These are phyloP conservation scores for Vitis rupestris DNA, from an alignment of 164 flowering plant species.

Conservation along the genomic window DNA sequence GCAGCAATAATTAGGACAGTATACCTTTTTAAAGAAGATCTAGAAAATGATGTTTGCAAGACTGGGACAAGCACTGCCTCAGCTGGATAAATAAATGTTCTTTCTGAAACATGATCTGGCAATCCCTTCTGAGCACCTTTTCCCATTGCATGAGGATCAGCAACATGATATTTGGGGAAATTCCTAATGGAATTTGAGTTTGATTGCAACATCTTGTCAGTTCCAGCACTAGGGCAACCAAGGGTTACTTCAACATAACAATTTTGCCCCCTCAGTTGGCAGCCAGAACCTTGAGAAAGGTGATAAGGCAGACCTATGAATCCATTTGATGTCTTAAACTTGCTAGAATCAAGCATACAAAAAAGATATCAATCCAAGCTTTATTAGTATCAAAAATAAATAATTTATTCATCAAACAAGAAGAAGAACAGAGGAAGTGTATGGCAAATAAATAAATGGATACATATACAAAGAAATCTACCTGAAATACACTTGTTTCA, in stretches of 20 bases:
- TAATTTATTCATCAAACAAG: background rate
- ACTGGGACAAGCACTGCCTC: slow-evolving; percentile 92
- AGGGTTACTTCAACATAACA: slow-evolving; percentile 83
- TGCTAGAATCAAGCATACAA: slow-evolving; percentile 34
- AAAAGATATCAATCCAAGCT: background rate
- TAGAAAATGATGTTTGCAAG: slow-evolving; percentile 65
- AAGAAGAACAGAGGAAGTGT: background rate
- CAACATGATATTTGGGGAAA: slow-evolving; percentile 32
- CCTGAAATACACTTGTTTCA: slow-evolving; percentile 85
- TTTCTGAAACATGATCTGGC: slow-evolving; percentile 45
- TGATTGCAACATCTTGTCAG: slow-evolving; percentile 27
- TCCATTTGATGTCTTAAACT: slow-evolving; percentile 53
- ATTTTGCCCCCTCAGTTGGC: slow-evolving; percentile 68
- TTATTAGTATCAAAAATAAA: background rate
- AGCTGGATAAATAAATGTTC: slow-evolving; percentile 77
- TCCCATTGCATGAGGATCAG: slow-evolving; percentile 37
- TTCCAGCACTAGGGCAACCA: slow-evolving; percentile 46
- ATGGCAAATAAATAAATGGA: background rate
- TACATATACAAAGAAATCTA: slow-evolving; percentile 13
- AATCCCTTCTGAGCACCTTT: slow-evolving; percentile 45
- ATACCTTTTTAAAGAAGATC: slow-evolving; percentile 82
- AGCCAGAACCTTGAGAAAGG: slow-evolving; percentile 54
- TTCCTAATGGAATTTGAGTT: slow-evolving; percentile 29
- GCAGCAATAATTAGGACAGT: background rate
- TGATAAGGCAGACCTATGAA: slow-evolving; percentile 54